Percentiles rank a stretch among this genome's conserved stretches.
Evolutionary conservation across 2,329 filamentous ascomycete genomes (phyloP).

Genomic region (Colletotrichum spinosum): DNA sequence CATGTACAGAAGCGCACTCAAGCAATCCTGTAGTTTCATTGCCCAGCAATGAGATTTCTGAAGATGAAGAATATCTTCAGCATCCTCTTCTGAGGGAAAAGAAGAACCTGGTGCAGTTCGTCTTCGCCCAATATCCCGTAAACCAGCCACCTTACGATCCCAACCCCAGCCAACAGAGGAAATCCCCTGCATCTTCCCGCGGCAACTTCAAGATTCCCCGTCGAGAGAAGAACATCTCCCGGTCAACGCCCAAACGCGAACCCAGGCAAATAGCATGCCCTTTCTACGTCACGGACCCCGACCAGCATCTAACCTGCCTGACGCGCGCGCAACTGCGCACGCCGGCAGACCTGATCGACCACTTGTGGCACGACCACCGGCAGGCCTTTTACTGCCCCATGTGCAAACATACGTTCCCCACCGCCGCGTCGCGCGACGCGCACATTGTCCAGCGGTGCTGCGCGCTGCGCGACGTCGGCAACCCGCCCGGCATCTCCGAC

Average conservation of each 20-base stretch:
- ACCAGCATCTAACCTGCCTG: background rate
- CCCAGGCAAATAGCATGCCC: background rate
- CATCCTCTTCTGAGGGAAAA: background rate
- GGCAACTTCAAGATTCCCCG: background rate
- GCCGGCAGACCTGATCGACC: background rate
- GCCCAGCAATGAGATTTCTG: too few relatives aligned
- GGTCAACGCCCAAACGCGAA: background rate
- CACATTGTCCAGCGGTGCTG: background rate
- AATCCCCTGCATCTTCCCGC: background rate
- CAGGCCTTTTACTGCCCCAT: background rate
- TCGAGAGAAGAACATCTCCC: background rate
- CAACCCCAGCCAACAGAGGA: background rate
- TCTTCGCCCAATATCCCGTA: background rate
- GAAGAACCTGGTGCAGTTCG: background rate
- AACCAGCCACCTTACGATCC: background rate
- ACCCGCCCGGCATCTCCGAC: background rate
- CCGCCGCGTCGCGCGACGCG: background rate
- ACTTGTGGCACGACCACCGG: background rate
- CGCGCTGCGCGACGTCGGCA: background rate
- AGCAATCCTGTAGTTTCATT: too few relatives aligned
- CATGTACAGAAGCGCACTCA: too few relatives aligned
- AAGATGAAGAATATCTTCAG: too few relatives aligned
- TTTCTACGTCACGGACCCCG: background rate
- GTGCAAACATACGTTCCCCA: background rate
- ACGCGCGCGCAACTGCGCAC: background rate